phyloP scores from a whole-genome alignment of 163 green algal species.

The Chlorella variabilis region DNA sequence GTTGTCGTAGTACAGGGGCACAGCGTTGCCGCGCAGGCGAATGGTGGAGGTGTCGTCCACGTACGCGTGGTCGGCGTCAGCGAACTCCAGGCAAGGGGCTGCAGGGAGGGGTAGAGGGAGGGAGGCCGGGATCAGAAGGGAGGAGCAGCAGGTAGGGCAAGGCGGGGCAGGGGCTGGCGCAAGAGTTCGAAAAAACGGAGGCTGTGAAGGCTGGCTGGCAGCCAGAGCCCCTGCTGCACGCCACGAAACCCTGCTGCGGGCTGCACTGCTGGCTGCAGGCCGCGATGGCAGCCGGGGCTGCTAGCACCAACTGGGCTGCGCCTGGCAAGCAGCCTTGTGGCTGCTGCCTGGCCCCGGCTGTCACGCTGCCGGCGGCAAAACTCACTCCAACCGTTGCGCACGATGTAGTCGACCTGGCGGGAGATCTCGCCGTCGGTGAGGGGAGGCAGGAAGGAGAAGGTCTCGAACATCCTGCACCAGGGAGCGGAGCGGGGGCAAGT shows the following conservation, averaged over 20 bases:
- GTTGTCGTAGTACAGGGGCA: constrained; percentile 35
- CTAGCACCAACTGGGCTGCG: no score
- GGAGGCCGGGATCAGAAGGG: neutral
- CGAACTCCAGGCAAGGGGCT: constrained; percentile 39
- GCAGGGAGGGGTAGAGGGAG: neutral
- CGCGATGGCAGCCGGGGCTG: no score
- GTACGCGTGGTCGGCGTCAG: constrained; percentile 2
- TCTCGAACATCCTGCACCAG: constrained; percentile 90
- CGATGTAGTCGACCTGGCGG: constrained; percentile 39
- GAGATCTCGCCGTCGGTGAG: constrained; percentile 29
- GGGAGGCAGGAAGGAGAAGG: constrained; percentile 92
- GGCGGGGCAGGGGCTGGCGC: no score
- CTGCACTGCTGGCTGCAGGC: no score
- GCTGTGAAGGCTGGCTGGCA: neutral
- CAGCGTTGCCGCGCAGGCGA: constrained; percentile 12
- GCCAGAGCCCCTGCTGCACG: no score
- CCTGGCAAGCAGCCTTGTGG: no score
- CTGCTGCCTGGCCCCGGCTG: no score
- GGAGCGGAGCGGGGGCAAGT: neutral
- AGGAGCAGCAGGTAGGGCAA: neutral
- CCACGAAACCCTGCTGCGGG: no score
- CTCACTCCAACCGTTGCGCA: constrained; percentile 36
- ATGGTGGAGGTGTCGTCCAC: constrained; percentile 7
- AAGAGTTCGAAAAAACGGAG: no score
- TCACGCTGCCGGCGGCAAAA: no score